Percentiles rank a stretch among this genome's conserved stretches.
These are phyloP conservation scores for Danielia oregonensis DNA, from an alignment of 805 yeast genomes.

Conservation along the genomic window DNA sequence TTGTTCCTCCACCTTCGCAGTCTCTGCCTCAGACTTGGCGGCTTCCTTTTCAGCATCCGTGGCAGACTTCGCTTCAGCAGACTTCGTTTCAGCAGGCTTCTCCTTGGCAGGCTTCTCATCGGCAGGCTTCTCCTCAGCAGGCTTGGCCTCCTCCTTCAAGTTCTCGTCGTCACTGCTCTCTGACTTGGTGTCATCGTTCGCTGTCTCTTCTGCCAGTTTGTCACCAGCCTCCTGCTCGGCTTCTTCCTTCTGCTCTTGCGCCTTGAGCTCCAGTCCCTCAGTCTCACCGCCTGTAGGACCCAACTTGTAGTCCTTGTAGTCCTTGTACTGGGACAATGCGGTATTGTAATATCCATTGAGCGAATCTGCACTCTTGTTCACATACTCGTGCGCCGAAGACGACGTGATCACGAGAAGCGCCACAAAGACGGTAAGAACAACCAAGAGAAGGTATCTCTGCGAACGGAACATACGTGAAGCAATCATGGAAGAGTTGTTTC, in stretches of 20 bases:
- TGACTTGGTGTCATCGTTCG: neutral
- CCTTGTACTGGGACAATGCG: neutral
- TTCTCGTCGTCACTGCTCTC: neutral
- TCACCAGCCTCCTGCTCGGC: neutral
- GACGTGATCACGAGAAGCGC: slow-evolving; percentile 25
- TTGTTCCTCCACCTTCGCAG: neutral
- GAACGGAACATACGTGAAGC: slow-evolving; percentile 29
- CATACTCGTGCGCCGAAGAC: slow-evolving; percentile 25
- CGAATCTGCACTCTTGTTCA: slow-evolving; percentile 5
- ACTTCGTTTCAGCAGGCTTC: neutral
- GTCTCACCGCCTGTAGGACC: neutral
- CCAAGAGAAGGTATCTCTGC: slow-evolving; percentile 25
- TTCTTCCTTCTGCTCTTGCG: neutral
- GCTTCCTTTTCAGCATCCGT: neutral
- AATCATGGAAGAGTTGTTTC: slow-evolving; percentile 24
- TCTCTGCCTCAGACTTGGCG: neutral
- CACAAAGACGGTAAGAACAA: slow-evolving; percentile 21
- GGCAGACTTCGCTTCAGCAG: no score
- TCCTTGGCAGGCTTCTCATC: neutral
- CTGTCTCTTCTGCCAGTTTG: neutral
- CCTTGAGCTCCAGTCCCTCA: neutral
- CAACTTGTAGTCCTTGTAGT: neutral
- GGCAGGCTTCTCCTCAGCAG: neutral
- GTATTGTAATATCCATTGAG: neutral
- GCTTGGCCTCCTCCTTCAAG: neutral